Conservation (phyloP, 306 rosid genomes). For the Hippophae tibetana region DNA sequence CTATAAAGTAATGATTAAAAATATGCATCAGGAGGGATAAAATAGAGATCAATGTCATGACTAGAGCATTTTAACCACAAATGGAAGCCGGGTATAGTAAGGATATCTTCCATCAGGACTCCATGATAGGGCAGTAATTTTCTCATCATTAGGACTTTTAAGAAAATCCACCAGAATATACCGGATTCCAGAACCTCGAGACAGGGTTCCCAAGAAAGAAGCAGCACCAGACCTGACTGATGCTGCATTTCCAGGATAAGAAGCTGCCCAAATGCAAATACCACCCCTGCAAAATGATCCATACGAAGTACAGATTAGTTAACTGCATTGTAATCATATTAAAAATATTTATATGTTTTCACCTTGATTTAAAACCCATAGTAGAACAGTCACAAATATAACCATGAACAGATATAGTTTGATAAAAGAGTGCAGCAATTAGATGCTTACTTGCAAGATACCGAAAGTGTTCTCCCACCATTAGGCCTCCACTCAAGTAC, state of each 20-base stretch:
- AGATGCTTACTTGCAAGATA: conserved; percentile 83
- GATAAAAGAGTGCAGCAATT: conserved; percentile 15
- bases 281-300: conserved; percentile 47
- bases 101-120: conserved; percentile 99
- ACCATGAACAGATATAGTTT: conserved; percentile 3
- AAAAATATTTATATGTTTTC: not conserved
- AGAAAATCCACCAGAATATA: conserved; percentile 81
- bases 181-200: conserved; percentile 78
- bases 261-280: conserved; percentile 85
- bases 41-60: not conserved
- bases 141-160: conserved; percentile 53
- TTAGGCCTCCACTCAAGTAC: conserved; percentile 93
- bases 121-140: conserved; percentile 81
- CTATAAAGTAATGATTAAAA: not conserved
- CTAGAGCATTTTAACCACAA: not conserved
- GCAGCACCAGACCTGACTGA: conserved; percentile 71
- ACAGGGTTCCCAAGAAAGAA: conserved; percentile 60
- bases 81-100: not conserved
- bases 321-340: not conserved
- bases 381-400: not conserved
- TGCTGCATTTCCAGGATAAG: conserved; percentile 81
- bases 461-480: conserved; percentile 65
- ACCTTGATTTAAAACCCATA: not conserved
- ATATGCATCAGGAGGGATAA: not conserved
- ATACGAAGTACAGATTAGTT: conserved; percentile 12